Conservation (phyloP, 2,329 filamentous ascomycete genomes). For the Hypoxylon sp. region DNA sequence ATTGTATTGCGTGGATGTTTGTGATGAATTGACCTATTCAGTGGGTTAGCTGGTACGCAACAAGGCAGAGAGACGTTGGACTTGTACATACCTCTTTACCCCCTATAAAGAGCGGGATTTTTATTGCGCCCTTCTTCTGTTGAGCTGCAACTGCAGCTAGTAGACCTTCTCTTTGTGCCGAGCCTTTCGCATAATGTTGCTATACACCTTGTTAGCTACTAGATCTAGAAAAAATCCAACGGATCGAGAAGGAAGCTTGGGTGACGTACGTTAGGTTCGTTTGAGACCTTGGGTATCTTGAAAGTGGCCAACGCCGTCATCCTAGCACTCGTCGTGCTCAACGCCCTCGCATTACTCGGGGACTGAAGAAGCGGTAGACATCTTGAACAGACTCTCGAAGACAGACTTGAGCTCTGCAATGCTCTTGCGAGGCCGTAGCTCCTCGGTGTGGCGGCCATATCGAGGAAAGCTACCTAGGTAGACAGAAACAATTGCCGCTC, state of each 20-base stretch:
- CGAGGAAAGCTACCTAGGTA: no score
- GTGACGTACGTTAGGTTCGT: constrained; percentile 91
- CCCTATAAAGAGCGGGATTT: constrained; percentile 85
- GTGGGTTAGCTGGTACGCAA: constrained; percentile 31
- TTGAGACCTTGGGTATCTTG: constrained; percentile 86
- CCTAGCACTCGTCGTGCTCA: constrained; percentile 52
- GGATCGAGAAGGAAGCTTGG: background rate
- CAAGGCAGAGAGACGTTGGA: background rate
- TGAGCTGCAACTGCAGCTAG: constrained; percentile 78
- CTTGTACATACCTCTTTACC: constrained; percentile 76
- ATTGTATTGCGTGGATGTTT: constrained; percentile 79
- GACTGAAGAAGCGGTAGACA: constrained; percentile 30
- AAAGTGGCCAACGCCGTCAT: constrained; percentile 80
- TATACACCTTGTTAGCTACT: constrained; percentile 55
- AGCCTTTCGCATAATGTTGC: constrained; percentile 91
- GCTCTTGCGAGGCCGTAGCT: constrained; percentile 45
- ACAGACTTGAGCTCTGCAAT: constrained; percentile 38
- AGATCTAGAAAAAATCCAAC: background rate
- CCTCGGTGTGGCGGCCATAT: constrained; percentile 46
- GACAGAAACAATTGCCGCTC: constrained; percentile 6
- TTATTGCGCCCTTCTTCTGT: constrained; percentile 76
- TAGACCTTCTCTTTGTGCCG: constrained; percentile 81
- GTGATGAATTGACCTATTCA: constrained; percentile 73
- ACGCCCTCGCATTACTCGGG: constrained; percentile 35
- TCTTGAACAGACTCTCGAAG: constrained; percentile 37